These are phyloP conservation scores for Tricladium varicosporioides DNA, from an alignment of 2,329 filamentous ascomycete species.

Conservation along the genomic window DNA sequence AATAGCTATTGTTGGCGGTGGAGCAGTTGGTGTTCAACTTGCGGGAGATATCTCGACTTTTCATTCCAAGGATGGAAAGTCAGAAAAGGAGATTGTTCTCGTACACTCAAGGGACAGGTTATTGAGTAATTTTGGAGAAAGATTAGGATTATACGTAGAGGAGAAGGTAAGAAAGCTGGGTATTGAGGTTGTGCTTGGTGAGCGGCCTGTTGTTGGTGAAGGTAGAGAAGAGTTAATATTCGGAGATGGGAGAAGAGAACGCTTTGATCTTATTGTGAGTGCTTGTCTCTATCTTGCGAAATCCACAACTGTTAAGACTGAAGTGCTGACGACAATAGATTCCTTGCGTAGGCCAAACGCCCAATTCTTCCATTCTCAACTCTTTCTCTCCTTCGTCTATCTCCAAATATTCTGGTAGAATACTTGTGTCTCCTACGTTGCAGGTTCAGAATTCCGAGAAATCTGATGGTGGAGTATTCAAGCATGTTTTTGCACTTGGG, in stretches of 20 bases:
- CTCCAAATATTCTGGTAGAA: slow-evolving; percentile 28
- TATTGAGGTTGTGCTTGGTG: slow-evolving; percentile 39
- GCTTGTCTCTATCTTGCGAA: slow-evolving; percentile 6
- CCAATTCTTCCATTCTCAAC: slow-evolving; percentile 40
- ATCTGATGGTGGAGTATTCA: slow-evolving; percentile 14
- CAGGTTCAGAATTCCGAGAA: slow-evolving; percentile 32
- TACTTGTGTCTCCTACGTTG: slow-evolving; percentile 44
- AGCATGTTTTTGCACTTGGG: slow-evolving; percentile 49
- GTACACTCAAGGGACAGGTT: slow-evolving; percentile 43
- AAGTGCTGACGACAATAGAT: slow-evolving; percentile 34
- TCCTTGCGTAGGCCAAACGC: slow-evolving; percentile 46
- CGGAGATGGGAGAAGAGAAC: slow-evolving; percentile 31
- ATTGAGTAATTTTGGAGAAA: slow-evolving; percentile 41
- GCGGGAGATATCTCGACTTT: slow-evolving; percentile 46
- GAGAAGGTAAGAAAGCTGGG: slow-evolving; percentile 37
- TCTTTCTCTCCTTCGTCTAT: slow-evolving; percentile 34
- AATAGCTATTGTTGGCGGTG: slow-evolving; percentile 42
- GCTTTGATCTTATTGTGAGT: slow-evolving; percentile 42
- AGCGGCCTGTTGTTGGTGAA: slow-evolving; percentile 27
- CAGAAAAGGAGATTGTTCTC: slow-evolving; percentile 45
- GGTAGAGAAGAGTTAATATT: slow-evolving; percentile 24
- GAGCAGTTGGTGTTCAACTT: slow-evolving; percentile 49
- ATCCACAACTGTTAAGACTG: not conserved
- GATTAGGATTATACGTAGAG: slow-evolving; percentile 38
- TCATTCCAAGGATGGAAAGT: slow-evolving; percentile 35